Evolutionary conservation across 306 rosid genomes (phyloP), one percentile per base, ranked within the genome.

Genomic region (Quercus suber): DNA sequence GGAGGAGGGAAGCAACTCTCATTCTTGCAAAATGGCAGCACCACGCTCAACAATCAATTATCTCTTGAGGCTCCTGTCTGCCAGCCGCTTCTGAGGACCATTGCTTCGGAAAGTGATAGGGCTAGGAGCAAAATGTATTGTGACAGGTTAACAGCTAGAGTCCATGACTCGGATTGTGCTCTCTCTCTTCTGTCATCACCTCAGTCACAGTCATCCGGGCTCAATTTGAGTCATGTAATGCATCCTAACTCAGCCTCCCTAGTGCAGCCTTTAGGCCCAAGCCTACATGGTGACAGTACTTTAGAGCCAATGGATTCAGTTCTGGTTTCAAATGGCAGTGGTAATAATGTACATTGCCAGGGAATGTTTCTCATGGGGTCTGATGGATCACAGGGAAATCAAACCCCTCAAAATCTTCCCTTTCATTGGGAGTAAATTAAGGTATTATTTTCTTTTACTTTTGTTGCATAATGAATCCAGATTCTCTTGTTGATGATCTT

Each of bases 111-210:
- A 78, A 82, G 78, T 75, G 70, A 71, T 57, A 84, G 76, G 30
- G 55, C 79, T 10, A 86, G 85, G 72, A 79, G 80, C 84, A 84
- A 88, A 69, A 71, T 82, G 81, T 82, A 82, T 37, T 80, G 81
- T 73, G 94, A 88, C 82, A 76, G 80, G 78, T 61, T 85, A 75
- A 75, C 91, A 70, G 73, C 75, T 74, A 79, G 80, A 69, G 83
- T 78, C 61, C 89, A 65, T 1, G 91, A 84, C 51, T 80, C 98
- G 64, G 88, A 90, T 65, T 87, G 97, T 95, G 99, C 98, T 95
- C 99, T 93, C 99, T 95, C 98, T 95, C 99, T 95, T 93, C 99
- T 95, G 99, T 95, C 99, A 95, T 91, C 98, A 41, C 90, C 92
- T 71, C 97, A 84, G 84, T 73, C 89, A 28, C 96, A 82, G 87